Conservation (phyloP, 352 stramenopile genomes). For the Globisporangium nodosum region DNA sequence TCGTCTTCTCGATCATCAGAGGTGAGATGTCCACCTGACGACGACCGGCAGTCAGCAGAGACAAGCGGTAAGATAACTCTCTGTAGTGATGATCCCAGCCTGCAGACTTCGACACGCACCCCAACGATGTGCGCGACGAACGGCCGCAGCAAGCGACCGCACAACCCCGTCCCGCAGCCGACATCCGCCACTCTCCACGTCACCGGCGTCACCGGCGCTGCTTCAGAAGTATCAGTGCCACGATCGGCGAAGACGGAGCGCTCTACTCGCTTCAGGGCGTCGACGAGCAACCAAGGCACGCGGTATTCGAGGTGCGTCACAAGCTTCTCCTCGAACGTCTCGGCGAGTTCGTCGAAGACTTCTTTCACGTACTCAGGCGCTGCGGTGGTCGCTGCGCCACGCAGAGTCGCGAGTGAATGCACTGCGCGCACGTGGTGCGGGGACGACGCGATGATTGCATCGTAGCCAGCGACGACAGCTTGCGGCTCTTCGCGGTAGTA, state of each 20-base stretch:
- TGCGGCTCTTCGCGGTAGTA: constrained; percentile 56
- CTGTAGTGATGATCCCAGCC: not conserved
- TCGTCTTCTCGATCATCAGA: constrained; percentile 77
- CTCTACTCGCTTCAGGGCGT: constrained; percentile 43
- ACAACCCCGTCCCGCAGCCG: constrained; percentile 75
- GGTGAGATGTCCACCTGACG: constrained; percentile 72
- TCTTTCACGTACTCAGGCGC: constrained; percentile 61
- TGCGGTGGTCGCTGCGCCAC: constrained; percentile 38
- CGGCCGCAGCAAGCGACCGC: constrained; percentile 54
- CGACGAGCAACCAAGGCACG: constrained; percentile 73
- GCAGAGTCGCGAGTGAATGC: constrained; percentile 62
- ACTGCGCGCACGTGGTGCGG: constrained; percentile 45
- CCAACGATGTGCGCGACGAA: constrained; percentile 51
- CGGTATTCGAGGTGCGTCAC: constrained; percentile 74
- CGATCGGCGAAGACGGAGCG: constrained; percentile 17
- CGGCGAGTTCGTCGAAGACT: constrained; percentile 76
- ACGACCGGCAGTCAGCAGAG: not conserved
- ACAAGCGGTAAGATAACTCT: not conserved
- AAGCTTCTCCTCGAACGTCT: constrained; percentile 79
- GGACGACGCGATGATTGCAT: constrained; percentile 27
- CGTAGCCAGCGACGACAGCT: constrained; percentile 44
- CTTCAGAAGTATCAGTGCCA: not conserved
- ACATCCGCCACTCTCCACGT: constrained; percentile 50
- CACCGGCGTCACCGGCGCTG: not conserved
- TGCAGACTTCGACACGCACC: constrained; percentile 17